Evolutionary conservation across 352 stramenopile genomes (phyloP), one percentile per base, ranked within the genome.

Genomic region (Phytophthora sansomeana): DNA sequence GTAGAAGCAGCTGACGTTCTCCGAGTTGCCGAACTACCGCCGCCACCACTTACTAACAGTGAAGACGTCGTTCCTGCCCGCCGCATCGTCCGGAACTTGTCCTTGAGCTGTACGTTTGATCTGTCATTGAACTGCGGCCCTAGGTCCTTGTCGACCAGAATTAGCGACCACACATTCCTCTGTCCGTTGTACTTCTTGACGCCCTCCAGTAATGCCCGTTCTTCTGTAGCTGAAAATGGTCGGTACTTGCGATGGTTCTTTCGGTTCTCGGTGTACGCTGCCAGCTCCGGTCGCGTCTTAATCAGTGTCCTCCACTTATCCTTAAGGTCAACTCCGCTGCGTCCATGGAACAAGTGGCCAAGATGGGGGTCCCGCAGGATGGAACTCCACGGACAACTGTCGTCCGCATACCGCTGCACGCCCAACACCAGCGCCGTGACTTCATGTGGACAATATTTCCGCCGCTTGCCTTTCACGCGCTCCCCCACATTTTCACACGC

Each of bases 171-270:
- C 26, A 94, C 86, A 47, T 94, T 94, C 16, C 86, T 67, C 58
- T 94, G 86, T 0, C 86, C 86, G 43, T 89, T 90, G 78, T 93
- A 94, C 67, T 93, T 92, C 58, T 89, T 91, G 36, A 94, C 86
- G 7, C 86, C 86, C 46, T 94, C 86, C 62, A 97, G 80, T n/a
- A 99, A 63, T n/a, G 85, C 81, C 17, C 83, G 80, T 36, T 86
- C 75, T 64, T 98, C 94, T 1, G 81, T 72, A 0, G 81, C 78
- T 4, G 82, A 85, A 57, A 94, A 94, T 13, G 86, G 86, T 1
- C 86, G 82, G 49, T 94, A 94, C 60, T 94, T 94, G 53, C 86
- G 84, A 56, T 93, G 84, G 63, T 94, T 94, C 50, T 94, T 94
- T n/a, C 86, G 80, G 60, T 94, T 94, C 46, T 94, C 84, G 11